Percentiles rank a stretch among this genome's conserved stretches.
Evolutionary conservation across 2,329 filamentous ascomycete genomes (phyloP).

Genomic region (Cercospora nicotianae): DNA sequence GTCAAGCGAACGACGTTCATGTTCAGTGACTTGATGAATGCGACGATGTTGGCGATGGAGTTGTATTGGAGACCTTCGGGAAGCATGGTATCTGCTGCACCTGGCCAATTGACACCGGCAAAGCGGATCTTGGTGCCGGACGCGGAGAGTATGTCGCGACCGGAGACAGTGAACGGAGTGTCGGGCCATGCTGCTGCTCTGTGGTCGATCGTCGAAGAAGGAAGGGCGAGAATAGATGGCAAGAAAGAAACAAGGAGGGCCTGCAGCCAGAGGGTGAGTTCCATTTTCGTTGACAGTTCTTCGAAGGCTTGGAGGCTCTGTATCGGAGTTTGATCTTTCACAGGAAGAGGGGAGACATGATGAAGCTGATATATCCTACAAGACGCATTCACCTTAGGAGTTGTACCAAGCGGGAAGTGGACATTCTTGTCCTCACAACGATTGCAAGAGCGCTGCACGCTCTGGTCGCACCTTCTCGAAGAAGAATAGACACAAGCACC

Average conservation of each 20-base stretch:
- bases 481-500: not conserved
- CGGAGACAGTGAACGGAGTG: constrained; percentile 27
- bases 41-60: constrained; percentile 56
- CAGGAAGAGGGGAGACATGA: not conserved
- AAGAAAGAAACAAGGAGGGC: not conserved
- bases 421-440: not conserved
- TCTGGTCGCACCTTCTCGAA: not conserved
- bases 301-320: not conserved
- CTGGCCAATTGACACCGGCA: constrained; percentile 63
- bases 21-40: constrained; percentile 56
- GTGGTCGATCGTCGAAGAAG: not conserved
- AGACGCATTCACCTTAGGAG: not conserved
- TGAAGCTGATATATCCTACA: not conserved
- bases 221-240: not conserved
- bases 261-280: not conserved
- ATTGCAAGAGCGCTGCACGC: not conserved
- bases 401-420: not conserved
- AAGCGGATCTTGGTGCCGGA: constrained; percentile 42
- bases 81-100: constrained; percentile 62
- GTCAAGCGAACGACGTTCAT: constrained; percentile 54
- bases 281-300: not conserved
- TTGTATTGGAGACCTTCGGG: constrained; percentile 65
- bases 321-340: not conserved
- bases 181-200: constrained; percentile 21
- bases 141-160: constrained; percentile 36